Evolutionary conservation across 805 yeast species (phyloP).

Genomic region (Candida vartiovaarae): DNA sequence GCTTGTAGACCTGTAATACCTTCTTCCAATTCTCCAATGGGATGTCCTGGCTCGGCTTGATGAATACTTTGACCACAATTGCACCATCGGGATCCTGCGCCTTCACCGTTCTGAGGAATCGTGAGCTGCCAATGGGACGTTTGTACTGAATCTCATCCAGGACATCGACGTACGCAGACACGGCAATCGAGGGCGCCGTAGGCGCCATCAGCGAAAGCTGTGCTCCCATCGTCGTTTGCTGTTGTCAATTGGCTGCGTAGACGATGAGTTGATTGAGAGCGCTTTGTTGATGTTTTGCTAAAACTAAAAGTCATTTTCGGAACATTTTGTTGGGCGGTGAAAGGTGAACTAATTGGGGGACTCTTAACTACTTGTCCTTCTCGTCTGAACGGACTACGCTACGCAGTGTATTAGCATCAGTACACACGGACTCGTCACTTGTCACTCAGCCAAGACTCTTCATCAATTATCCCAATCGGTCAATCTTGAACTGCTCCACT

Average conservation of each 20-base stretch:
- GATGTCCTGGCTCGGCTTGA: constrained; percentile 52
- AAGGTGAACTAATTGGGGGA: no score
- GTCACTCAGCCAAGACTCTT: no score
- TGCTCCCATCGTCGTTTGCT: constrained; percentile 58
- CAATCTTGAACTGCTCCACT: constrained; percentile 41
- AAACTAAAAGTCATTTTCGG: no score
- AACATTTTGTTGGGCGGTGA: no score
- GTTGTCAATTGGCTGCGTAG: no score
- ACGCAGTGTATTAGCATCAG: no score
- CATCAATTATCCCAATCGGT: constrained; percentile 11
- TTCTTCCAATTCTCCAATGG: constrained; percentile 18
- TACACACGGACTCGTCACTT: no score
- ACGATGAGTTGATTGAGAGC: no score
- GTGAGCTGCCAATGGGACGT: constrained; percentile 67
- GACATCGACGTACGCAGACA: constrained; percentile 83
- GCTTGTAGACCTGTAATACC: constrained; percentile 28
- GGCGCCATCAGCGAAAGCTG: constrained; percentile 82
- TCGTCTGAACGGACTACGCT: no score
- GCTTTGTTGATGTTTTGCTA: no score
- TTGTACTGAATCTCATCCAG: constrained; percentile 69
- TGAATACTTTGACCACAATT: constrained; percentile 71
- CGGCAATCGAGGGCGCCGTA: constrained; percentile 84
- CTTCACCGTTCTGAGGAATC: constrained; percentile 80
- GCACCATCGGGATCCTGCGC: constrained; percentile 70
- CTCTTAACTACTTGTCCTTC: no score